Evolutionary conservation across 164 flowering plant genomes (phyloP), one percentile per base, ranked within the genome.

Genomic region (Annona cherimola): DNA sequence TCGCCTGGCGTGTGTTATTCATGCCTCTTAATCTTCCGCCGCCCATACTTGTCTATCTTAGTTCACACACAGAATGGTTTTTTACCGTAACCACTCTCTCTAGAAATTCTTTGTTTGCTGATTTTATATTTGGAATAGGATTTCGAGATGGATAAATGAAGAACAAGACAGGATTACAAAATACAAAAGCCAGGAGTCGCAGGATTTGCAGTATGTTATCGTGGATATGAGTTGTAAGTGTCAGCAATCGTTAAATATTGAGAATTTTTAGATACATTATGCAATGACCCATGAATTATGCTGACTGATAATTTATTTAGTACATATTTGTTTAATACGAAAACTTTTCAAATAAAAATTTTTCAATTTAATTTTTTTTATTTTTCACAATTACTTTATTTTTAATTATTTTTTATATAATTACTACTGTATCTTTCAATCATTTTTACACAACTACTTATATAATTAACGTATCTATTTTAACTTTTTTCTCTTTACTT

Each of bases 221-320:
- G 67, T 92, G 8, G 97, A 92, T 55, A 72, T 92, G 72, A 83
- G 87, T 74, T 94, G 97, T 90, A 78, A 73, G 42, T 26, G 35
- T 26, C 35, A 26, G 35, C 35, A 26, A 26, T 26, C n/a, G 4
- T 20, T 63, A 40, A 20, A 6, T 35, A 63, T 9, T 11, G 5
- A 8, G 26, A 35, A 63, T 35, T 40, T 63, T 63, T 40, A 6
- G 6, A 19, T 61, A 2, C 3, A n/a, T 61, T n/a, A 26, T 61
- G 8, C 39, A 18, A 6, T 26, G 19, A 2, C 20, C 63, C 39
- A 19, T n/a, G 7, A 61, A 61, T 7, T 61, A n/a, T 26, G 19
- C 3, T n/a, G 35, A 6, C 19, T 61, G 4, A 16, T 7, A n/a
- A 18, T 59, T n/a, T 14, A 12, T 12, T 7, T 7, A 16, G 20